Evolutionary conservation across 768 basidiomycete genomes (phyloP).

Genomic region (Calocybe gangraenosa): DNA sequence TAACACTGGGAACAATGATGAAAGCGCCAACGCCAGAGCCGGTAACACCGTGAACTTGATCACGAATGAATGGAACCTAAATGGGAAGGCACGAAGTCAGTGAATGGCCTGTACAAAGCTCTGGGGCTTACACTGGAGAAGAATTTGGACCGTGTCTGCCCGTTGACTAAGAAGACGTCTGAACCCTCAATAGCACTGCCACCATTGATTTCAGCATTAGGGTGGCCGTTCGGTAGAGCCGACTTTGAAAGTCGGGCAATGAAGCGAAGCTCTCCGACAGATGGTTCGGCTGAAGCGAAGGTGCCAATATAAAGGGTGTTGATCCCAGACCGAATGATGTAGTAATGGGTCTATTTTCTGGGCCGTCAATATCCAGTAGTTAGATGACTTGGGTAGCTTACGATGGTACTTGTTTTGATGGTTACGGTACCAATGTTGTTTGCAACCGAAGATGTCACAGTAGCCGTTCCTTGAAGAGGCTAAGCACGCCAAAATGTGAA

Average conservation of each 20-base stretch:
- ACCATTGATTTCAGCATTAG: conserved; percentile 34
- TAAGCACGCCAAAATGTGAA: background rate
- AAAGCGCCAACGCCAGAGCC: conserved; percentile 41
- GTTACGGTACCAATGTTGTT: conserved; percentile 39
- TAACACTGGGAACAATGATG: conserved; percentile 40
- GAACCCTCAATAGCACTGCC: conserved; percentile 43
- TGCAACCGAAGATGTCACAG: conserved; percentile 34
- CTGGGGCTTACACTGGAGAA: conserved; percentile 35
- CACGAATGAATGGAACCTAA: conserved; percentile 45
- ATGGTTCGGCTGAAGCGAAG: conserved; percentile 40
- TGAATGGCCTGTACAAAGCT: background rate
- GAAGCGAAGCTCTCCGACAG: conserved; percentile 43
- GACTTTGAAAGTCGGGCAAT: conserved; percentile 42
- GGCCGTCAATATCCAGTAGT: background rate
- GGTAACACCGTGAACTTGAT: conserved; percentile 47
- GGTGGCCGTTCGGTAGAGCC: conserved; percentile 34
- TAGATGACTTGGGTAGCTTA: conserved; percentile 14
- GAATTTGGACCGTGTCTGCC: conserved; percentile 47
- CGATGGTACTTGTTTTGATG: conserved; percentile 40
- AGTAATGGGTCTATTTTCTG: conserved; percentile 37
- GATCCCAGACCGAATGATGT: conserved; percentile 37
- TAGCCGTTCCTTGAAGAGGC: conserved; percentile 29
- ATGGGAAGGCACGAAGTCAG: background rate
- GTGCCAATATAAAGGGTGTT: conserved; percentile 46
- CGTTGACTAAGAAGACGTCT: conserved; percentile 40